Conservation (phyloP, 1,139 yeast species). For the Suhomyces maxii region DNA sequence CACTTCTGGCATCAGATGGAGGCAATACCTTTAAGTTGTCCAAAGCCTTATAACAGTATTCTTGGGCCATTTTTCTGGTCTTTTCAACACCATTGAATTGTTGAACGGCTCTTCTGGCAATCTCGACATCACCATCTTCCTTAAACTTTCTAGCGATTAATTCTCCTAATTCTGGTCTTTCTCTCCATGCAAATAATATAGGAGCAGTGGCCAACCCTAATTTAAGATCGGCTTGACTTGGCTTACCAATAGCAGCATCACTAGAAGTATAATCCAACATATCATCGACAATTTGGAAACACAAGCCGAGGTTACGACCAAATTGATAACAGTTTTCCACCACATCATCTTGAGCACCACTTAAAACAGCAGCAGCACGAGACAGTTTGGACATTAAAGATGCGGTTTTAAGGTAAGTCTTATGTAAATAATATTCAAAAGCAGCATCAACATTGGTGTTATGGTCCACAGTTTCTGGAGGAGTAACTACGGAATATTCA, state of each 20-base stretch:
- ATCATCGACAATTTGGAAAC: slow-evolving; percentile 96
- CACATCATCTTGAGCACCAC: slow-evolving; percentile 74
- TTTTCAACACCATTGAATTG: slow-evolving; percentile 72
- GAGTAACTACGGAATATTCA: slow-evolving; percentile 54
- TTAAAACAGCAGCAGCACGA: slow-evolving; percentile 88
- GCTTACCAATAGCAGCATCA: slow-evolving; percentile 83
- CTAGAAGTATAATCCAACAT: slow-evolving; percentile 91
- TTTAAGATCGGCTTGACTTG: slow-evolving; percentile 92
- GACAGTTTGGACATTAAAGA: slow-evolving; percentile 93
- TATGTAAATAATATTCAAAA: slow-evolving; percentile 90
- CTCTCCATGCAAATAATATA: slow-evolving; percentile 89
- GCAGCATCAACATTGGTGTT: slow-evolving; percentile 78
- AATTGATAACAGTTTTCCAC: slow-evolving; percentile 86
- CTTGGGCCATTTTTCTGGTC: slow-evolving; percentile 75
- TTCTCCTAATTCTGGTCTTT: slow-evolving; percentile 79
- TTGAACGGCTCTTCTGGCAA: slow-evolving; percentile 72
- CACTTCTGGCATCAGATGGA: slow-evolving; percentile 85
- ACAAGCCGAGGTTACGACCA: slow-evolving; percentile 90
- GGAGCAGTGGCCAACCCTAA: slow-evolving; percentile 98
- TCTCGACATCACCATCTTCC: slow-evolving; percentile 78
- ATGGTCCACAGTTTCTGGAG: slow-evolving; percentile 50
- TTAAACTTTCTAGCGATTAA: slow-evolving; percentile 81
- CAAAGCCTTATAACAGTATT: slow-evolving; percentile 75
- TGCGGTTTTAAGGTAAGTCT: slow-evolving; percentile 93
- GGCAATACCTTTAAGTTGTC: slow-evolving; percentile 72